Evolutionary conservation across 2,329 filamentous ascomycete species (phyloP).

Genomic region (Aspergillus tubingensis): DNA sequence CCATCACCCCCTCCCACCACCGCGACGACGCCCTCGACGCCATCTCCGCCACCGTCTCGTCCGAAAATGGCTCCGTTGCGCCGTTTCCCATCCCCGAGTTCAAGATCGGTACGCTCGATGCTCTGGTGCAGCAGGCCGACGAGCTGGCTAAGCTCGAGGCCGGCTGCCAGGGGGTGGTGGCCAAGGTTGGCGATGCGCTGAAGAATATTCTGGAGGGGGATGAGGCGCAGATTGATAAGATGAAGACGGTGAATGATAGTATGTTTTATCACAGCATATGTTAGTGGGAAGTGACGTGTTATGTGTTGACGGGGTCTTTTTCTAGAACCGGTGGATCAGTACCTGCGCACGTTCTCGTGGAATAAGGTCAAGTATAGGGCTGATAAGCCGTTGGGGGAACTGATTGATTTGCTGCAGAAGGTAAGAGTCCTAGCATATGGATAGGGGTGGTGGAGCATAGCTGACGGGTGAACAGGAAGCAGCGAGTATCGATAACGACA

Average conservation of each 20-base stretch:
- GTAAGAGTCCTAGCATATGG: too few relatives aligned
- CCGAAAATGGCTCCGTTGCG: slow-evolving; percentile 73
- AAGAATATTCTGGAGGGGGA: slow-evolving; percentile 80
- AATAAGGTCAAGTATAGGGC: slow-evolving; percentile 97
- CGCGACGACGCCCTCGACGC: slow-evolving; percentile 78
- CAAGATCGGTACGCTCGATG: slow-evolving; percentile 96
- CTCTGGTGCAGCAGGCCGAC: slow-evolving; percentile 92
- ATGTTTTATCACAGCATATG: slow-evolving; percentile 36
- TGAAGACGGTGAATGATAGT: slow-evolving; percentile 96
- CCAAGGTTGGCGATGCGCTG: slow-evolving; percentile 85
- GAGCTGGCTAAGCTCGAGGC: slow-evolving; percentile 86
- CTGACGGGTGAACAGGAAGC: slow-evolving; percentile 64
- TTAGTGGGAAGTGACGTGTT: too few relatives aligned
- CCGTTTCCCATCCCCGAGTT: slow-evolving; percentile 87
- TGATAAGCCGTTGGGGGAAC: slow-evolving; percentile 83
- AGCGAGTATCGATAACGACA: slow-evolving; percentile 88
- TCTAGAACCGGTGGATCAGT: slow-evolving; percentile 91
- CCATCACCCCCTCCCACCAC: slow-evolving; percentile 78
- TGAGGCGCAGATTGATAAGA: slow-evolving; percentile 76
- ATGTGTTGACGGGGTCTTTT: slow-evolving; percentile 11
- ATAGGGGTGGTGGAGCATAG: too few relatives aligned
- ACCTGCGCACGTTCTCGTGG: slow-evolving; percentile 86
- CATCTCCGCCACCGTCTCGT: slow-evolving; percentile 69
- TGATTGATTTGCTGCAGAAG: slow-evolving; percentile 87
- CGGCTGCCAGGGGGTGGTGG: slow-evolving; percentile 77